phyloP scores from a whole-genome alignment of 163 green algal species.

The Chlamydomonas reinhardtii region DNA sequence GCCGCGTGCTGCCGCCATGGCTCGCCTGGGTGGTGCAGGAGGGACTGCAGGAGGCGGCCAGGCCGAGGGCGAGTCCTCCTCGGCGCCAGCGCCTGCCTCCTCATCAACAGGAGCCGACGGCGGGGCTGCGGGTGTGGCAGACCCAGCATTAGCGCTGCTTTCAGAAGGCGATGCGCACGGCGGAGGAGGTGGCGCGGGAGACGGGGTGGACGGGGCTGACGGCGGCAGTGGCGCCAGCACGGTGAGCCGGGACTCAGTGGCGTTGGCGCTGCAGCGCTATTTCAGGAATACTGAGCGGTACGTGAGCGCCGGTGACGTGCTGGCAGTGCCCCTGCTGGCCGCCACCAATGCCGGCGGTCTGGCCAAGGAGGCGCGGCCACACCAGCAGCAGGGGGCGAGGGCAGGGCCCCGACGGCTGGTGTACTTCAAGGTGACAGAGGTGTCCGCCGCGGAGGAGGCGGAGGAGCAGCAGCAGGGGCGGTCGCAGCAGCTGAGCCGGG shows the following conservation, averaged over 20 bases:
- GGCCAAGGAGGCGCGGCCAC: not conserved
- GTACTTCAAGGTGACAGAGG: conserved; percentile 45
- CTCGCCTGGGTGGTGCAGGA: not conserved
- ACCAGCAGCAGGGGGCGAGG: not conserved
- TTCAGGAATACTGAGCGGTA: conserved; percentile 4
- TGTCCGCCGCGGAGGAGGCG: not conserved
- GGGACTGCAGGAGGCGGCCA: too few species aligned
- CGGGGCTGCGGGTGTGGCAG: not conserved
- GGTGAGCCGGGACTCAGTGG: conserved; percentile 2
- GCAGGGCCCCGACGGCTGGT: not conserved
- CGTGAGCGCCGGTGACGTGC: conserved; percentile 22
- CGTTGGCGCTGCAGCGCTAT: conserved; percentile 20
- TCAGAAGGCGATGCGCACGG: too few species aligned
- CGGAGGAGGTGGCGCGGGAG: too few species aligned
- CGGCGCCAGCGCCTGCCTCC: too few species aligned
- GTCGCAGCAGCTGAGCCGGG: too few species aligned
- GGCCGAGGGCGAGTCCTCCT: not conserved
- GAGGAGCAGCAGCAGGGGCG: too few species aligned
- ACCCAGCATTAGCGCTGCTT: too few species aligned
- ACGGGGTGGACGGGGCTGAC: not conserved
- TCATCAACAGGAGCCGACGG: too few species aligned
- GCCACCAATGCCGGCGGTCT: too few species aligned
- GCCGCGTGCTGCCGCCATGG: not conserved
- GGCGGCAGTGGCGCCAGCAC: not conserved
- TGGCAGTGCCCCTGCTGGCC: conserved; percentile 17